Evolutionary conservation across 2,329 filamentous ascomycete genomes (phyloP).

Genomic region (Plenodomus biglobosus): DNA sequence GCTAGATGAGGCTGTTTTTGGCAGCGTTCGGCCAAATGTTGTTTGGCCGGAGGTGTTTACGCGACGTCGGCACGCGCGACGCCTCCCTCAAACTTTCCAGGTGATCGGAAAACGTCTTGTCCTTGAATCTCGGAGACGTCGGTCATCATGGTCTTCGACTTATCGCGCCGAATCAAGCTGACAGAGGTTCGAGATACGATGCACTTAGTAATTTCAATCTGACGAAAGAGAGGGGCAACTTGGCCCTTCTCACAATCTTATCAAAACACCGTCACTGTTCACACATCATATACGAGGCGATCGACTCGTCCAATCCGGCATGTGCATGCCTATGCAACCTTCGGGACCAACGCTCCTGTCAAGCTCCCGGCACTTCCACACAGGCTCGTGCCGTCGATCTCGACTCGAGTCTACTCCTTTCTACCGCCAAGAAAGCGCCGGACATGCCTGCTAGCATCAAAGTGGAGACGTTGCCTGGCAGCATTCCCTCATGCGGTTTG

Average conservation of each 20-base stretch:
- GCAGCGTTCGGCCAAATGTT: too few relatives aligned
- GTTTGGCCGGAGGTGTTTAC: not conserved
- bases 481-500: constrained; percentile 4
- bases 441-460: constrained; percentile 6
- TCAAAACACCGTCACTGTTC: not conserved
- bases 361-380: constrained; percentile 3
- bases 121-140: not conserved
- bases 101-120: not conserved
- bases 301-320: not conserved
- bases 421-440: constrained; percentile 21
- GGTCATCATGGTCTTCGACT: not conserved
- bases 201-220: not conserved
- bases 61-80: not conserved
- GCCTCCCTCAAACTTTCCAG: not conserved
- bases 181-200: not conserved
- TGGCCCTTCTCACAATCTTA: not conserved
- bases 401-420: constrained; percentile 19
- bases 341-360: constrained; percentile 1
- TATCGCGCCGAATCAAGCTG: not conserved
- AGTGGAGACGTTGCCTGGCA: constrained; percentile 3
- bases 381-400: constrained; percentile 18
- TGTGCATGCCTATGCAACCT: not conserved
- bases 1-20: constrained; percentile 7
- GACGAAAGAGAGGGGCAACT: not conserved
- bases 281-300: not conserved